Percentiles rank a stretch among this genome's conserved stretches.
Conservation (phyloP, 805 yeast genomes). For the Suhomyces pyralidae region DNA sequence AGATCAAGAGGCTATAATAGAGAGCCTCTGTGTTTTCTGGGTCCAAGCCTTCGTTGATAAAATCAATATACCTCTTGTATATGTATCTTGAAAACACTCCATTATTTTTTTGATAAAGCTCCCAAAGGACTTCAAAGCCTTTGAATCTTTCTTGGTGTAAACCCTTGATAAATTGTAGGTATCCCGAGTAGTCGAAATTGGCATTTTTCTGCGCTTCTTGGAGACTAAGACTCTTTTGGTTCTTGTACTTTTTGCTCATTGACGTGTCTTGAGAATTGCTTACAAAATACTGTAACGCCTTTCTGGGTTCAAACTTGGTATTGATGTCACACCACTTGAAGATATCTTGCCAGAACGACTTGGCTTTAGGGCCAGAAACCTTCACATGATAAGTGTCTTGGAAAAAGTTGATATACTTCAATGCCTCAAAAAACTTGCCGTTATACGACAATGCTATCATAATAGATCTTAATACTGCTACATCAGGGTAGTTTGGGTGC, state of each 20-base stretch:
- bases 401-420: conserved; percentile 35
- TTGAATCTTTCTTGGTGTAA: conserved; percentile 24
- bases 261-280: conserved; percentile 13
- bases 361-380: conserved; percentile 14
- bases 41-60: conserved; percentile 21
- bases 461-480: conserved; percentile 25
- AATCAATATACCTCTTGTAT: conserved; percentile 22
- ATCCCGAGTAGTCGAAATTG: conserved; percentile 40
- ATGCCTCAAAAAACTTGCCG: conserved; percentile 26
- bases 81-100: conserved; percentile 22
- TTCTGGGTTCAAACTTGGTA: conserved; percentile 27
- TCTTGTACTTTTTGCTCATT: conserved; percentile 8
- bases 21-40: conserved; percentile 13
- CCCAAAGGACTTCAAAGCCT: conserved; percentile 33
- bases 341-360: conserved; percentile 34
- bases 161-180: conserved; percentile 22
- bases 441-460: conserved; percentile 34
- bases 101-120: conserved; percentile 24
- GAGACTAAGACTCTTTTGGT: neutral
- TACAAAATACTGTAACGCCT: conserved; percentile 27
- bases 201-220: conserved; percentile 29
- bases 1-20: conserved; percentile 23
- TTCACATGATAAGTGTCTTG: conserved; percentile 28
- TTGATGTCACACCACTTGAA: conserved; percentile 37
- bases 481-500: conserved; percentile 23